Percentiles rank a stretch among this genome's conserved stretches.
These are phyloP conservation scores for Diplocarpon mali DNA, from an alignment of 2,329 filamentous ascomycete species.

Conservation along the genomic window DNA sequence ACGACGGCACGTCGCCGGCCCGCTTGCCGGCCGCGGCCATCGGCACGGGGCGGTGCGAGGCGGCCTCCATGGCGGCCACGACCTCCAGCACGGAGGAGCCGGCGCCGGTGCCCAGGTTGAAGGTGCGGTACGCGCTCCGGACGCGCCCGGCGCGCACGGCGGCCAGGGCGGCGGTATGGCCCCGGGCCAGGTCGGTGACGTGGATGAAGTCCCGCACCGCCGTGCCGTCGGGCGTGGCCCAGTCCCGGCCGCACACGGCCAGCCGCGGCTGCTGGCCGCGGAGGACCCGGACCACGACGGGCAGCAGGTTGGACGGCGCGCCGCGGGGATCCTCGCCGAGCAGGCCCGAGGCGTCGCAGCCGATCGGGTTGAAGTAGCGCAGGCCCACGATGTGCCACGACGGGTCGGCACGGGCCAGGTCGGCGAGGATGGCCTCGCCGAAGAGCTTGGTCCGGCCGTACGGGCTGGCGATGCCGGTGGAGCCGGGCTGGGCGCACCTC, in stretches of 20 bases:
- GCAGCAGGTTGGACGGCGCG: slow-evolving; percentile 52
- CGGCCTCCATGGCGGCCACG: slow-evolving; percentile 5
- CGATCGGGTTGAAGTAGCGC: slow-evolving; percentile 58
- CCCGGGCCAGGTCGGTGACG: slow-evolving; percentile 52
- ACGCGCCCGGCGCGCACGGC: slow-evolving; percentile 13
- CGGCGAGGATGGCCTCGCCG: slow-evolving; percentile 53
- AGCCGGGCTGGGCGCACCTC: slow-evolving; percentile 35
- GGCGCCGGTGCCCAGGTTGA: slow-evolving; percentile 36
- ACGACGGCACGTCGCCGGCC: background rate
- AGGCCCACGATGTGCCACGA: slow-evolving; percentile 52
- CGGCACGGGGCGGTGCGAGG: background rate
- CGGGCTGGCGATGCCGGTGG: slow-evolving; percentile 48
- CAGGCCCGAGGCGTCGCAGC: slow-evolving; percentile 52
- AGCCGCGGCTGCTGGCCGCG: slow-evolving; percentile 41
- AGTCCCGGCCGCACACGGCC: slow-evolving; percentile 54
- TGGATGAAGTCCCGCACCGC: slow-evolving; percentile 59
- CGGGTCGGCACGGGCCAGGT: slow-evolving; percentile 47
- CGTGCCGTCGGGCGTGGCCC: slow-evolving; percentile 54
- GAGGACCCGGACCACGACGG: slow-evolving; percentile 50
- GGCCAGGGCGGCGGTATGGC: slow-evolving; percentile 47
- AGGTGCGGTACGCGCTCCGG: slow-evolving; percentile 31
- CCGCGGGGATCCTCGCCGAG: slow-evolving; percentile 53
- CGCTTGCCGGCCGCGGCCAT: background rate
- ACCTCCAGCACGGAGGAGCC: slow-evolving; percentile 36
- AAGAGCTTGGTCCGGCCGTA: slow-evolving; percentile 60